These are phyloP conservation scores for Camillea tinctor DNA, from an alignment of 2,329 filamentous ascomycete genomes.

Conservation along the genomic window DNA sequence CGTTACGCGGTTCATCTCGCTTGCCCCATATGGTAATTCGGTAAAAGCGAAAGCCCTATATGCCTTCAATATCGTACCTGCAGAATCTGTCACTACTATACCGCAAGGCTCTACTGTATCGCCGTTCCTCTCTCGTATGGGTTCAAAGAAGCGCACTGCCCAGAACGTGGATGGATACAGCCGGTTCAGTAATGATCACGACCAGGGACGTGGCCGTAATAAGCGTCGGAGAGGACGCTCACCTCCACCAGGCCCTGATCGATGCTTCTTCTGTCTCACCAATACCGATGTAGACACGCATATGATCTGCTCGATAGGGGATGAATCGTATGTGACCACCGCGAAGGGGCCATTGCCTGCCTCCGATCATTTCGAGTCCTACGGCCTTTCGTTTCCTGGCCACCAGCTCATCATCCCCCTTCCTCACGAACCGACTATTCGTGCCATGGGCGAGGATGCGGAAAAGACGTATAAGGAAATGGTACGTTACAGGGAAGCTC, in stretches of 20 bases:
- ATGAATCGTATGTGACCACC: constrained; percentile 84
- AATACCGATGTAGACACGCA: constrained; percentile 82
- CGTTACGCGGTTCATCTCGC: constrained; percentile 85
- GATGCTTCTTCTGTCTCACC: constrained; percentile 94
- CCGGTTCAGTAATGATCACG: constrained; percentile 51
- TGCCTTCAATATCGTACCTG: constrained; percentile 69
- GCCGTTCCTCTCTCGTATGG: constrained; percentile 57
- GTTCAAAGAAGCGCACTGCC: constrained; percentile 57
- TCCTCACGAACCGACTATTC: constrained; percentile 74
- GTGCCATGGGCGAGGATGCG: constrained; percentile 62
- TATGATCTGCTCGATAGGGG: constrained; percentile 85
- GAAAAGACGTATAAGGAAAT: constrained; percentile 73
- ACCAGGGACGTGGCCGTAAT: constrained; percentile 43
- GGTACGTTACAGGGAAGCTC: constrained; percentile 71
- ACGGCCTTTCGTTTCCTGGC: constrained; percentile 71
- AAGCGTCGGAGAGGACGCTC: constrained; percentile 46
- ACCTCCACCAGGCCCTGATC: constrained; percentile 65
- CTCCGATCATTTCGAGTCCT: constrained; percentile 60
- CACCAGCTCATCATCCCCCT: constrained; percentile 93
- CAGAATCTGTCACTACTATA: constrained; percentile 58
- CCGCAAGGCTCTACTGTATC: constrained; percentile 73
- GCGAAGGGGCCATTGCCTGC: constrained; percentile 87
- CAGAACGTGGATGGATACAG: constrained; percentile 48
- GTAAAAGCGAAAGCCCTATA: constrained; percentile 80
- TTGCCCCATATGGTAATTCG: constrained; percentile 74